phyloP scores from a whole-genome alignment of 176 grass and related monocot species.

The Cenchrus americanus region DNA sequence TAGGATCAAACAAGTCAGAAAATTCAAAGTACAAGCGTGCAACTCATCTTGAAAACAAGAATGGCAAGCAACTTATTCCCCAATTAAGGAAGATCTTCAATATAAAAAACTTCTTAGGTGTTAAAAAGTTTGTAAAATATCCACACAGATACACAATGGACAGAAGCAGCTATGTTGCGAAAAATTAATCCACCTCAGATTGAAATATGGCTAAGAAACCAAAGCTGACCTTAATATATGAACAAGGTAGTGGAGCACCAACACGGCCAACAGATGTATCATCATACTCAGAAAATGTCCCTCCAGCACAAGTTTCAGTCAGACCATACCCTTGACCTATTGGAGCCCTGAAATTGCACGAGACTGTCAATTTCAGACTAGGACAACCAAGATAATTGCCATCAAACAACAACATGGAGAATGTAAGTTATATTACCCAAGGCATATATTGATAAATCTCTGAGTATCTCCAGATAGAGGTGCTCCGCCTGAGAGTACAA shows the following conservation, averaged over 20 bases:
- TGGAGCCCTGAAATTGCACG: constrained; percentile 80
- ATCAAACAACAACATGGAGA: constrained; percentile 35
- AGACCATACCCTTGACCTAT: constrained; percentile 98
- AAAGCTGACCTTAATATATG: constrained; percentile 78
- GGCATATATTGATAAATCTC: constrained; percentile 97
- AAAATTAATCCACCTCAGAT: constrained; percentile 26
- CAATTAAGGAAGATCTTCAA: constrained; percentile 10
- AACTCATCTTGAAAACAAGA: constrained; percentile 18
- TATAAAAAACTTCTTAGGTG: constrained; percentile 4
- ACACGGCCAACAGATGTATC: constrained; percentile 93
- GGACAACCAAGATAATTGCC: neutral
- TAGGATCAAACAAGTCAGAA: constrained; percentile 8
- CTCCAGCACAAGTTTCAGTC: constrained; percentile 95
- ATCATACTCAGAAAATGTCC: constrained; percentile 92
- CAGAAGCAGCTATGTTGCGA: constrained; percentile 20
- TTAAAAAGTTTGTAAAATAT: neutral
- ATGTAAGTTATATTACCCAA: constrained; percentile 66
- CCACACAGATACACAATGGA: neutral
- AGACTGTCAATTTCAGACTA: constrained; percentile 28
- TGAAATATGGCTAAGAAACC: neutral
- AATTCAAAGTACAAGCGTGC: constrained; percentile 16
- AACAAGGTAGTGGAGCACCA: constrained; percentile 86
- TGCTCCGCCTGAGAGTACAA: constrained; percentile 87
- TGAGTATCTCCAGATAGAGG: constrained; percentile 91
- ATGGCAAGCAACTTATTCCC: neutral